Conservation (phyloP, 495 filamentous ascomycete species). For the Xylaria grammica region DNA sequence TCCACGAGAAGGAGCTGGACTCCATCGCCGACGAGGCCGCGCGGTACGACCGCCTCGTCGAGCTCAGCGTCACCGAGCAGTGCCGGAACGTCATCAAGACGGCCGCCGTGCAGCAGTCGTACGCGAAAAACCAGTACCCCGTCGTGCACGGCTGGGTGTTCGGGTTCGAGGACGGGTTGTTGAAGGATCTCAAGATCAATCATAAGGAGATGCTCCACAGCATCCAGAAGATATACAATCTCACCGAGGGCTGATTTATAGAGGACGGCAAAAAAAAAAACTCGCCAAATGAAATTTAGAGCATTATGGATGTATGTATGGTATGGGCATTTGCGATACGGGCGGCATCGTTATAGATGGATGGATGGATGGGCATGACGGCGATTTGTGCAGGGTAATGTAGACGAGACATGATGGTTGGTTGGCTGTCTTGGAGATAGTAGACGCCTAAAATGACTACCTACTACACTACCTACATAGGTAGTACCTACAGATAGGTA, state of each 20-base stretch:
- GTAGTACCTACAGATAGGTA: no score
- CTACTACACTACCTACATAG: no score
- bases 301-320: no score
- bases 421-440: no score
- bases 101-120: conserved; percentile 59
- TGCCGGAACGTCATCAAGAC: conserved; percentile 65
- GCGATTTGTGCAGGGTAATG: no score
- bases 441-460: no score
- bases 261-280: no score
- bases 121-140: conserved; percentile 55
- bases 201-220: conserved; percentile 48
- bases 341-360: no score
- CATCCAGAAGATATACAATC: conserved; percentile 63
- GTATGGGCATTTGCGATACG: no score
- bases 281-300: no score
- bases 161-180: conserved; percentile 55
- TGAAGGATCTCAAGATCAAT: conserved; percentile 60
- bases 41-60: conserved; percentile 61
- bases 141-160: conserved; percentile 65
- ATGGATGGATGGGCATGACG: no score
- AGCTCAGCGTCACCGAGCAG: conserved; percentile 65
- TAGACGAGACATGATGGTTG: no score
- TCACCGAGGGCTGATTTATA: conserved; percentile 37
- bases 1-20: conserved; percentile 62
- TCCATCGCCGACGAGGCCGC: conserved; percentile 49